These are phyloP conservation scores for Calonectria henricotiae DNA, from an alignment of 2,329 filamentous ascomycete species.

Conservation along the genomic window DNA sequence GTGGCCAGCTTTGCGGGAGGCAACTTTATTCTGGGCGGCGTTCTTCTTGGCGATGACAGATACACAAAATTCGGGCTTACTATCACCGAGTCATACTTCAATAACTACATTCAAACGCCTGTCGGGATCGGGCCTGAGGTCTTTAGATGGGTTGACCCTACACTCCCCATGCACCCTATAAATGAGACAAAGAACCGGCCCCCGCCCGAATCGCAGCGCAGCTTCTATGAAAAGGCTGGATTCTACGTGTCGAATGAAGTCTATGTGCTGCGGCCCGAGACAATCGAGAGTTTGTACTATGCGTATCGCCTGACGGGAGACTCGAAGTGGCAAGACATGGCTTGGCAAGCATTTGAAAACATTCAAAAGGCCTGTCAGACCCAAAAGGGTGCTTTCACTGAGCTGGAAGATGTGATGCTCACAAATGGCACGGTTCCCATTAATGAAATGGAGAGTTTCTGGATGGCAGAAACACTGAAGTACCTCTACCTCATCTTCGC, in stretches of 20 bases:
- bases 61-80: slow-evolving; percentile 1
- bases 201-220: not conserved
- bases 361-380: slow-evolving; percentile 53
- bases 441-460: slow-evolving; percentile 17
- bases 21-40: not conserved
- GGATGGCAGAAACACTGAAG: slow-evolving; percentile 8
- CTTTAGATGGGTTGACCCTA: slow-evolving; percentile 4
- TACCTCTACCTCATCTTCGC: slow-evolving; percentile 16
- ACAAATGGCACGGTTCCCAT: slow-evolving; percentile 4
- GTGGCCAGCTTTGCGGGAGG: slow-evolving; percentile 13
- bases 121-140: slow-evolving; percentile 2
- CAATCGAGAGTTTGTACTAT: slow-evolving; percentile 14
- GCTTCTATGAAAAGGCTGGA: slow-evolving; percentile 1
- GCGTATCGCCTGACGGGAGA: slow-evolving; percentile 15
- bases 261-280: slow-evolving; percentile 15
- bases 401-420: slow-evolving; percentile 9
- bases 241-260: slow-evolving; percentile 7
- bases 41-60: not conserved
- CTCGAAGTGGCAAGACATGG: slow-evolving; percentile 17
- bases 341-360: slow-evolving; percentile 16
- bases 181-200: not conserved
- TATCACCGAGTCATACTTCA: slow-evolving; percentile 7
- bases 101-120: slow-evolving; percentile 8
- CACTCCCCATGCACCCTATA: too few species aligned
- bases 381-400: not conserved